Conservation (phyloP, 768 basidiomycete genomes). For the Russula sp. region DNA sequence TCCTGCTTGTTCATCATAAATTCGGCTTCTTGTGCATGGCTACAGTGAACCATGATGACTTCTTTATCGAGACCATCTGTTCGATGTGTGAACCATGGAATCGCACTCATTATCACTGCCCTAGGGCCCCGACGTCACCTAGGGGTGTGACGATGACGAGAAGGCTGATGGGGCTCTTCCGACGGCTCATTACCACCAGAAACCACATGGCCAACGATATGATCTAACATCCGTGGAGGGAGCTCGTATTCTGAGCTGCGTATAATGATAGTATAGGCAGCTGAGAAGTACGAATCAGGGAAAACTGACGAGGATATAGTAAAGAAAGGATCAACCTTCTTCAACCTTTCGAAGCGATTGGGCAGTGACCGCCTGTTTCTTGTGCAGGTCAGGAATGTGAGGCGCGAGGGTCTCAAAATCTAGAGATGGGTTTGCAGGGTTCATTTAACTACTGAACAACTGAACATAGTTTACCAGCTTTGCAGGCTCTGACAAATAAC, state of each 20-base stretch:
- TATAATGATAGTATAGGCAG: constrained; percentile 65
- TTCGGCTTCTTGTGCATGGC: neutral
- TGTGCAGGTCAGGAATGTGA: constrained; percentile 63
- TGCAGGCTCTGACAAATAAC: constrained; percentile 66
- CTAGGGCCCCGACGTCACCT: neutral
- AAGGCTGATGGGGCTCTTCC: constrained; percentile 4
- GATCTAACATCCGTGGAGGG: constrained; percentile 60
- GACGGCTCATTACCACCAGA: constrained; percentile 3
- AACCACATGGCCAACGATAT: constrained; percentile 47
- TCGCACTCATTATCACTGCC: neutral
- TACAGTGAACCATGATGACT: neutral
- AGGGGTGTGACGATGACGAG: neutral
- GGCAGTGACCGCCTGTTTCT: constrained; percentile 82
- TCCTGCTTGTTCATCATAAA: neutral
- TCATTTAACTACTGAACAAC: neutral
- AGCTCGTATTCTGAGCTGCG: constrained; percentile 70
- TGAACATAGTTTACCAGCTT: constrained; percentile 45
- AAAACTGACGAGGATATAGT: neutral
- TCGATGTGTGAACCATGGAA: neutral
- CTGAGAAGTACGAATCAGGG: constrained; percentile 34
- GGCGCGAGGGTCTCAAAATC: constrained; percentile 78
- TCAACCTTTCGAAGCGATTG: constrained; percentile 95
- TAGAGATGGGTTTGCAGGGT: constrained; percentile 27
- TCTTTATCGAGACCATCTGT: neutral
- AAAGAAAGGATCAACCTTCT: constrained; percentile 51